Conservation (phyloP, 805 yeast genomes). For the Lachancea lanzarotensis region DNA sequence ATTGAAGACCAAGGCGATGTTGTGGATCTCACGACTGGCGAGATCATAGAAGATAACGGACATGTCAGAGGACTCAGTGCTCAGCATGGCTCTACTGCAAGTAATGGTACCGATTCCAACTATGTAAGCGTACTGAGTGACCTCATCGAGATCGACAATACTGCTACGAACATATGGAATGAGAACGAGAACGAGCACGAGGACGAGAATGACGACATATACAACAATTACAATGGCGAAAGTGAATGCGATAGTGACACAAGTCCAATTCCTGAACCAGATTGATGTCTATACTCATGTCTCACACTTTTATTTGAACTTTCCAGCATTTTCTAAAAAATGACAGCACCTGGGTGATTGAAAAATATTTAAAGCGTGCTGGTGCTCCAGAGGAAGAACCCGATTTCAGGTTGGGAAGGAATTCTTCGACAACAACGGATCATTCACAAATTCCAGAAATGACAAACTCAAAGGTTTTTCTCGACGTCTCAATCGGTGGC, state of each 20-base stretch:
- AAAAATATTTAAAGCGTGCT: constrained; percentile 3
- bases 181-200: constrained; percentile 6
- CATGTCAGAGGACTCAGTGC: constrained; percentile 47
- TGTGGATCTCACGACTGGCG: constrained; percentile 59
- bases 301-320: neutral
- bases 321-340: constrained; percentile 4
- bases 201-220: neutral
- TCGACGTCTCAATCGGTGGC: constrained; percentile 74
- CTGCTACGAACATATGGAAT: constrained; percentile 8
- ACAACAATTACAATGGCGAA: neutral
- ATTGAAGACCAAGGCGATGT: constrained; percentile 53
- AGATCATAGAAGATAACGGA: constrained; percentile 59
- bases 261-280: neutral
- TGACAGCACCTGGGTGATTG: neutral
- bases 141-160: constrained; percentile 14
- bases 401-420: neutral
- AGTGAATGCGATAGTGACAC: neutral
- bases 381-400: neutral
- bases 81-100: constrained; percentile 8
- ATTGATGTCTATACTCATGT: neutral
- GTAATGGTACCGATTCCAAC: constrained; percentile 9
- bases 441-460: constrained; percentile 1
- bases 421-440: too few species aligned
- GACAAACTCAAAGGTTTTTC: constrained; percentile 51
- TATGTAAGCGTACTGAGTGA: constrained; percentile 23